A percentile compares a stretch with the other conserved stretches of the same genome.
phyloP scores from a whole-genome alignment of 768 basidiomycete species.

The Phaffia australis region DNA sequence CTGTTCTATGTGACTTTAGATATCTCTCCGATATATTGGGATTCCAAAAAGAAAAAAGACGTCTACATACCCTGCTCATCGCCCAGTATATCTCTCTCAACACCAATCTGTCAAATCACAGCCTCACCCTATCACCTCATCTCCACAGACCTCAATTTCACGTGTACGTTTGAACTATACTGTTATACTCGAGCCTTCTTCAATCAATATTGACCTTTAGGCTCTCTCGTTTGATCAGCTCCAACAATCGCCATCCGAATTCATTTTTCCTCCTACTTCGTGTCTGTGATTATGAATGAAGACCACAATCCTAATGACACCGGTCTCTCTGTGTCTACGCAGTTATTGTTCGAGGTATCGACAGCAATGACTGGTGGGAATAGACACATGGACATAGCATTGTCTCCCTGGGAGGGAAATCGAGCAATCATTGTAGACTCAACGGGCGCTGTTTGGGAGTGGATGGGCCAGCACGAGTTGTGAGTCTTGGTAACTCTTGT shows the following conservation, averaged over 20 bases:
- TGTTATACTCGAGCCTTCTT: not conserved
- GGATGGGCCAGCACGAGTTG: not conserved
- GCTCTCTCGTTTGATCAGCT: not conserved
- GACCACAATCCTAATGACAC: not conserved
- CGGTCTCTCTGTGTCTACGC: not conserved
- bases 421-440: conserved; percentile 13
- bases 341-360: conserved; percentile 4
- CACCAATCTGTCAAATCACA: conserved; percentile 20
- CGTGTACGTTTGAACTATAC: not conserved
- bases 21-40: conserved; percentile 14
- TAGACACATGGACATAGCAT: conserved; percentile 17
- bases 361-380: not conserved
- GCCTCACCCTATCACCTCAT: conserved; percentile 10
- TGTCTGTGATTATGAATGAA: conserved; percentile 1
- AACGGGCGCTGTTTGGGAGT: conserved; percentile 19
- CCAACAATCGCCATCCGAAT: conserved; percentile 16
- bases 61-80: conserved; percentile 8
- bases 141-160: not conserved
- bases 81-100: conserved; percentile 8
- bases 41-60: not conserved
- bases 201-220: not conserved
- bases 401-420: conserved; percentile 9
- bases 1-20: not conserved
- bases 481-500: conserved; percentile 1
- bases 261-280: not conserved